Evolutionary conservation across 306 rosid genomes (phyloP), one percentile per base, ranked within the genome.

Genomic region (Sicyos baderoa): DNA sequence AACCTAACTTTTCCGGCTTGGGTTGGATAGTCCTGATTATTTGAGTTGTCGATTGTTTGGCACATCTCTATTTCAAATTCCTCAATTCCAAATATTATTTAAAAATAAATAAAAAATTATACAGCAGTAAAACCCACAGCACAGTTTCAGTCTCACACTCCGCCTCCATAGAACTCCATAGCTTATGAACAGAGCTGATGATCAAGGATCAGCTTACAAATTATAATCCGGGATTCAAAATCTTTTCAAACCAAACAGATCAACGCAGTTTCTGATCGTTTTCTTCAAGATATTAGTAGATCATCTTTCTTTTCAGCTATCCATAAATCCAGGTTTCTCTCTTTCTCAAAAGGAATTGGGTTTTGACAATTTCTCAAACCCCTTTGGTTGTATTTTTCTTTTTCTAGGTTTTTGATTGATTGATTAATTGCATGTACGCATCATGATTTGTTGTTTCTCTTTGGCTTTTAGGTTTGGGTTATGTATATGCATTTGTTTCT

Each of bases 391-490:
- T 6, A n/a, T 4, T 40, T 70, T 18, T 9, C 13, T 1, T 35
- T 56, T 55, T 72, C 22, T 72, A 29, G 55, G 75, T 55, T 21
- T 56, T 42, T 57, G 9, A 17, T 49, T 18, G 54, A 49, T 37
- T 29, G 35, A 29, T 37, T 29, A 5, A 29, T 29, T 72, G 75
- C 44, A 19, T 49, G 50, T 56, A 8, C n/a, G n/a, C 44, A 7
- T 11, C 42, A 54, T 29, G 8, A 16, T 19, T 14, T 50, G 9
- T 7, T 11, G 14, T 44, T 80, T 59, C 52, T 54, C 50, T 50
- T 69, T 73, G 54, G 71, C 45, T 67, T 66, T 4, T 14, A 45
- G 71, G 71, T 72, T 57, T 72, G 8, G 55, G 45, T 19, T 21
- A 32, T 71, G 19, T 54, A 72, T 54, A 72, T 45, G 32, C 55